Evolutionary conservation across 192 early-diverging fungal genomes (phyloP).

Genomic region (Rhizophagus prolifer): DNA sequence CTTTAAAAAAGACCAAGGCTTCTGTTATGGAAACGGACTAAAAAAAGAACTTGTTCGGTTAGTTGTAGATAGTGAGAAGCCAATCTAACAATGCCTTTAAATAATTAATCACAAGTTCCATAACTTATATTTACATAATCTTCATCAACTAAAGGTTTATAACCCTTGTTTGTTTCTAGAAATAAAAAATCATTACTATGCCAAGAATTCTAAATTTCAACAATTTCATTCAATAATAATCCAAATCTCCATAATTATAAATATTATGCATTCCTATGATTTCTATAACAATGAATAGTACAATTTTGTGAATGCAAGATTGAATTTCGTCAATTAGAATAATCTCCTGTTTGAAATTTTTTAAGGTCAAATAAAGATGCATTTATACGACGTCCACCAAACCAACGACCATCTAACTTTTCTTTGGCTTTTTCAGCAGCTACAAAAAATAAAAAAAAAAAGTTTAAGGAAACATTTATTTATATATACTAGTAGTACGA

Average conservation of each 20-base stretch:
- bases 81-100: background rate
- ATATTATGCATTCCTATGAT: too few species aligned
- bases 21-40: background rate
- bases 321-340: slow-evolving; percentile 20
- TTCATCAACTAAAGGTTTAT: too few species aligned
- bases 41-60: background rate
- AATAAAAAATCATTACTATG: too few species aligned
- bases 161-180: too few species aligned
- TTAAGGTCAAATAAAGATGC: slow-evolving; percentile 63
- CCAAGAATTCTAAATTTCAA: too few species aligned
- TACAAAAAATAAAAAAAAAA: slow-evolving; percentile 24
- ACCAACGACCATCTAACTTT: slow-evolving; percentile 78
- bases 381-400: slow-evolving; percentile 72
- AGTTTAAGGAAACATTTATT: too few species aligned
- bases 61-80: background rate
- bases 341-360: slow-evolving; percentile 43
- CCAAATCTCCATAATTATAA: background rate
- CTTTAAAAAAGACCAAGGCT: background rate
- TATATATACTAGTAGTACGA: background rate
- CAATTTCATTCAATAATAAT: background rate
- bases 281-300: too few species aligned
- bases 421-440: slow-evolving; percentile 61
- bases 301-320: too few species aligned
- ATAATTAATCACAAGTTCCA: too few species aligned
- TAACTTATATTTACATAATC: too few species aligned